Evolutionary conservation across 768 basidiomycete genomes (phyloP), one percentile per base, ranked within the genome.

Genomic region (Lactarius sp.): DNA sequence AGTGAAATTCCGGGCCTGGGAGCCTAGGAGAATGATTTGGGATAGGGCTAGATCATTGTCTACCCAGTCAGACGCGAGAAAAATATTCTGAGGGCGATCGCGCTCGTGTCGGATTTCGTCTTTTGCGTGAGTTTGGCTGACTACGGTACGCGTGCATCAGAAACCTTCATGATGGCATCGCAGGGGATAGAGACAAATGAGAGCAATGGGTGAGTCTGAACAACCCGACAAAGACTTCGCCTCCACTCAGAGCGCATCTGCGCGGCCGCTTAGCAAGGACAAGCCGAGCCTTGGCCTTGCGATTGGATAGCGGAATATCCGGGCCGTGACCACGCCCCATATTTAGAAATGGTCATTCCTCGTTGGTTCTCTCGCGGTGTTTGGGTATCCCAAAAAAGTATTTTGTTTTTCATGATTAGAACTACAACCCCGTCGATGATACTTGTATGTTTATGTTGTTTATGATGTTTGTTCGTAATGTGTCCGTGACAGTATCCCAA

Each of bases 361-460:
- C 41, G 47, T 37, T 34, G 33, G 31, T 14, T 36, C 39, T 12
- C 13, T 6, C 39, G 20, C 34, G 41, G 50, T 52, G 50, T 57
- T 56, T 52, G 55, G 54, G 34, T 22, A 36, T 58, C 51, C 52
- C 56, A 52, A 27, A 53, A 46, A 49, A 12, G 12, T 10, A 22
- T 41, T 39, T 44, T 12, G 13, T 12, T 49, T 54, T 61, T n/a
- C 46, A 9, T 44, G 42, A 59, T 63, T 63, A 63, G 44, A 59
- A 63, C 62, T 63, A 63, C 62, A 63, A 63, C 52, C 57, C 62
- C 62, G 57, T 34, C 47, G 18, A 18, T 59, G 57, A 52, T 58
- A 63, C 46, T 46, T 41, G 62, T 47, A 57, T 53, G 56, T 47
- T 52, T 63, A 46, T 59, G 62, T 47, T 63, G 56, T 58, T 56